Base-by-base conservation (phyloP, 1,284 basidiomycete genomes). In the Exobasidium rhododendri region DNA sequence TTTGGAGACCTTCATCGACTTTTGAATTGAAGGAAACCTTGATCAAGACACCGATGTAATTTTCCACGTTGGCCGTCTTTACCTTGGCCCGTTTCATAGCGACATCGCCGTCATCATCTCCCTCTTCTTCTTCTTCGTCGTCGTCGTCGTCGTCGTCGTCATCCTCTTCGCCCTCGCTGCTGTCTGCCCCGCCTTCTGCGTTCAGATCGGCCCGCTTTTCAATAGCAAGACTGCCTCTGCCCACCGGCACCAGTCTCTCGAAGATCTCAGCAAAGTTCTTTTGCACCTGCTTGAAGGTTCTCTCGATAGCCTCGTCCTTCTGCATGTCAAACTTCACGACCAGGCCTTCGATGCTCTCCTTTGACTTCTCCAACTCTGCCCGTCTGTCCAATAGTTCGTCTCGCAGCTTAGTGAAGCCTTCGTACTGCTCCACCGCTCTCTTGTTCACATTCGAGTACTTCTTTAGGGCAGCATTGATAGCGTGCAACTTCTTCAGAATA, bases 21-120 rank as follows among this genome's bases (percentile, higher is more conserved):
- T 97, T 97, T 1, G 92, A 96, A 82, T 97, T 97, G 85, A 99
- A 99, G 1, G 94, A 97, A 2, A 98, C 94, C 82, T 94, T 92
- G 81, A 99, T 98, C 0, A 93, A 89, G 3, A 99, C 89, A 13
- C 96, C 94, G 0, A 92, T 97, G 78, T 98, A 97, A 78, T 90
- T 94, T 75, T 97, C 94, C 55, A 97, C 88, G 11, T 85, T 84
- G 68, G 60, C 83, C 86, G 68, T 74, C 69, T 28, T 62, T 64
- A 31, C 74, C 66, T 51, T 66, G 54, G 50, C 61, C 14, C 32
- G 46, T 45, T 31, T 73, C 73, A 46, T 73, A 71, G 57, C 80
- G 3, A 59, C 58, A 6, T 55, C 53, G 28, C 24, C 62, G 10
- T n/a, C 56, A 3, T 29, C 58, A 7, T 69, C 68, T 0, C 59